A percentile compares a stretch with the other conserved stretches of the same genome.
These are phyloP conservation scores for Pestalotiopsis sp. DNA, from an alignment of 2,329 filamentous ascomycete species.

Conservation along the genomic window DNA sequence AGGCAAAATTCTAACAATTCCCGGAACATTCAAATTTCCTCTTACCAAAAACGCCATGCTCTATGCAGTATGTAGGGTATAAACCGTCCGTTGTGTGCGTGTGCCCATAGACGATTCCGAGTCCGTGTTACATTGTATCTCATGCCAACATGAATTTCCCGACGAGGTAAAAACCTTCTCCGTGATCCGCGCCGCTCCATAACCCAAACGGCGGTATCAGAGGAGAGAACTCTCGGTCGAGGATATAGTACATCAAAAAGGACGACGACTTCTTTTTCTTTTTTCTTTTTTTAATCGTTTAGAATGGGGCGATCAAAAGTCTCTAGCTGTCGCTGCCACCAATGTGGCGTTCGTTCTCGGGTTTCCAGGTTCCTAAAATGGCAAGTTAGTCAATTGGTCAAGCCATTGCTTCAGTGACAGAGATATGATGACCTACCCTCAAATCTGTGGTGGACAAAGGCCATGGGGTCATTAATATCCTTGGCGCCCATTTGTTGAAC, in stretches of 20 bases:
- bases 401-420: background rate
- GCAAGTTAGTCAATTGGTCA: background rate
- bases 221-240: background rate
- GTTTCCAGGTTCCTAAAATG: conserved; percentile 72
- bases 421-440: conserved; percentile 66
- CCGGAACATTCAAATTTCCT: background rate
- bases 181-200: background rate
- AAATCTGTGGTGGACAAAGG: conserved; percentile 96
- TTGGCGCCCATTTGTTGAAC: conserved; percentile 91
- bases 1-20: background rate
- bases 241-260: conserved; percentile 2
- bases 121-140: conserved; percentile 1
- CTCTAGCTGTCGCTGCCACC: conserved; percentile 53
- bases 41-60: conserved; percentile 10
- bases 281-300: background rate
- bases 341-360: conserved; percentile 71
- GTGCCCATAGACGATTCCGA: conserved; percentile 1
- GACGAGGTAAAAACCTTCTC: background rate
- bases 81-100: conserved; percentile 4
- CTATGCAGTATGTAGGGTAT: conserved; percentile 10
- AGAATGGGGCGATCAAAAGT: conserved; percentile 22
- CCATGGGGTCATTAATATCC: conserved; percentile 89
- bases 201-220: background rate
- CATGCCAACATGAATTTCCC: background rate
- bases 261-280: background rate